Conservation (phyloP, 2,329 filamentous ascomycete genomes). For the Hawksworthiomyces lignivorus region DNA sequence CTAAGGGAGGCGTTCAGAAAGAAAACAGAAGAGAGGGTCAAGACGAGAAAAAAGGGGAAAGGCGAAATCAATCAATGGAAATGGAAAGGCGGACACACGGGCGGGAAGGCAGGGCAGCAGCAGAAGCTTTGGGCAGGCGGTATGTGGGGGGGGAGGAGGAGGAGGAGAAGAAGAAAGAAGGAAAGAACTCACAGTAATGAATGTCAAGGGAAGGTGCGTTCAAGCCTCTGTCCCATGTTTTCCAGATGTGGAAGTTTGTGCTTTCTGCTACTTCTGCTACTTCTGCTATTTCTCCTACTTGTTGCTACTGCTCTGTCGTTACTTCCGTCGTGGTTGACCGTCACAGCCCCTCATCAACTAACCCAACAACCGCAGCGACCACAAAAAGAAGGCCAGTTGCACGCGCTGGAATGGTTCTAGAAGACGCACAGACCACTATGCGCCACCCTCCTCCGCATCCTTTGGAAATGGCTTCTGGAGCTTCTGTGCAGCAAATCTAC, state of each 20-base stretch:
- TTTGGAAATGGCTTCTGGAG: conserved; percentile 15
- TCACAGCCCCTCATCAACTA: conserved; percentile 12
- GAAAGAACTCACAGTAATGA: neutral
- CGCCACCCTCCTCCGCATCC: conserved; percentile 9
- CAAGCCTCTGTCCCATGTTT: too few relatives aligned
- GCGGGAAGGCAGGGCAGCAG: neutral
- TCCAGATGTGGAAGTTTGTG: too few relatives aligned
- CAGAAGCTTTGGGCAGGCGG: conserved; percentile 9
- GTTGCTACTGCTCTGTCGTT: too few relatives aligned
- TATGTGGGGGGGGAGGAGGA: conserved; percentile 1
- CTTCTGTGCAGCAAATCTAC: conserved; percentile 19
- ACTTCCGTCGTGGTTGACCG: neutral
- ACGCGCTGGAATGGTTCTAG: conserved; percentile 18
- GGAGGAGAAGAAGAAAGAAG: neutral
- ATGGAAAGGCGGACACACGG: neutral
- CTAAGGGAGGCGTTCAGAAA: too few relatives aligned
- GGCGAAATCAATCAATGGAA: neutral
- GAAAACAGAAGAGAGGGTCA: neutral
- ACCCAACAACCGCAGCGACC: too few relatives aligned
- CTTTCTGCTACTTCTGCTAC: too few relatives aligned
- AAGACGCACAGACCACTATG: conserved; percentile 18
- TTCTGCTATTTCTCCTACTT: neutral
- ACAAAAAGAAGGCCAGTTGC: conserved; percentile 5
- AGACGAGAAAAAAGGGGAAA: neutral
- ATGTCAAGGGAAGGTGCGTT: neutral